A percentile compares a stretch with the other conserved stretches of the same genome.
Conservation (phyloP, 495 filamentous ascomycete species). For the Penicillium alfredii region DNA sequence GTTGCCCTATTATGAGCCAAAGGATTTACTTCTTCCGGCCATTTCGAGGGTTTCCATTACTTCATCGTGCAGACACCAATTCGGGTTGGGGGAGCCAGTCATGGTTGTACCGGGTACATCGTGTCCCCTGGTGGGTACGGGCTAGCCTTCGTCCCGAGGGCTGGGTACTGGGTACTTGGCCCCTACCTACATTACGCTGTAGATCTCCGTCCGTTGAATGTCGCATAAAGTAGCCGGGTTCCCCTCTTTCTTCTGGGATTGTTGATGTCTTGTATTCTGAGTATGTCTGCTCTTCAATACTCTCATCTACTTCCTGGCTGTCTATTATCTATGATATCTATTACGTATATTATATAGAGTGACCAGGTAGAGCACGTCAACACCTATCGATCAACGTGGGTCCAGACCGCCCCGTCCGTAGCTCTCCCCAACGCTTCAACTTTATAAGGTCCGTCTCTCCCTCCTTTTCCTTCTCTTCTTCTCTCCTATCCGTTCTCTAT, state of each 20-base stretch:
- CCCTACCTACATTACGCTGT: background rate
- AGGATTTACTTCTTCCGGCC: too few relatives aligned
- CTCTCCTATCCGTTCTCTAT: slow-evolving; percentile 1
- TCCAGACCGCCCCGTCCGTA: slow-evolving; percentile 28
- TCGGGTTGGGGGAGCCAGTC: background rate
- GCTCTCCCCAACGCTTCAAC: slow-evolving; percentile 27
- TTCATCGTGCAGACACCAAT: slow-evolving; percentile 10
- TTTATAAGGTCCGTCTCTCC: slow-evolving; percentile 13
- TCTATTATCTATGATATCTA: too few relatives aligned
- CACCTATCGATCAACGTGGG: slow-evolving; percentile 19
- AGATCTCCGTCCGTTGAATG: too few relatives aligned
- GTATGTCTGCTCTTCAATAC: too few relatives aligned
- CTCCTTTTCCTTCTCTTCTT: slow-evolving; percentile 3
- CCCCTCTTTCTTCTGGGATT: background rate
- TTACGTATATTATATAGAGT: too few relatives aligned
- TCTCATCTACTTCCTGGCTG: too few relatives aligned
- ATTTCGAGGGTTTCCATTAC: slow-evolving; percentile 7
- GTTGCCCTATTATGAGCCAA: too few relatives aligned
- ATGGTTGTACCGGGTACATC: background rate
- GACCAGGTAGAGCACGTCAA: slow-evolving; percentile 10
- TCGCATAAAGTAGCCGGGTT: too few relatives aligned
- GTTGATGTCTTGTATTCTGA: too few relatives aligned
- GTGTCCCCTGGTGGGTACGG: slow-evolving; percentile 21
- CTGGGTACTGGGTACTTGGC: slow-evolving; percentile 12
- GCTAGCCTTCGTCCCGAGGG: slow-evolving; percentile 11